A percentile compares a stretch with the other conserved stretches of the same genome.
Conservation (phyloP, 495 filamentous ascomycete genomes). For the Emericellopsis terricola region DNA sequence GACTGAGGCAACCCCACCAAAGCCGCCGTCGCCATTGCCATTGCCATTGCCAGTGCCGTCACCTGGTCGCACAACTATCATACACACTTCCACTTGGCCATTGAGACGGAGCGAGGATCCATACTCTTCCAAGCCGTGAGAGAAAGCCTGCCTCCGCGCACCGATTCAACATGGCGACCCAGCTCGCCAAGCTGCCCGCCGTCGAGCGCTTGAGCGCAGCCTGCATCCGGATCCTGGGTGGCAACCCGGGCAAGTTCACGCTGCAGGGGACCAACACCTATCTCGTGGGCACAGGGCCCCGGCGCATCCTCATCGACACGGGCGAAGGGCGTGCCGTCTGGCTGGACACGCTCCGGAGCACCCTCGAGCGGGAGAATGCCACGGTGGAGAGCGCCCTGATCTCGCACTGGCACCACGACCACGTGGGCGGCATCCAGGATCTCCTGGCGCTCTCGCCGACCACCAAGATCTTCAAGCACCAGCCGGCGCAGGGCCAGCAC, state of each 20-base stretch:
- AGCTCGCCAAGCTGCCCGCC: constrained; percentile 9
- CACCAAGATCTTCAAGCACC: constrained; percentile 27
- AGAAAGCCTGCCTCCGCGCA: too few relatives aligned
- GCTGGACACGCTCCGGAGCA: constrained; percentile 28
- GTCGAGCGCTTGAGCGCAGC: constrained; percentile 21
- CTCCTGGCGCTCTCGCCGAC: constrained; percentile 36
- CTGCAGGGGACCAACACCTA: constrained; percentile 53
- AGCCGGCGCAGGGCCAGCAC: constrained; percentile 24
- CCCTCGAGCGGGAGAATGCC: constrained; percentile 39
- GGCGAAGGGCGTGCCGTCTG: constrained; percentile 39
- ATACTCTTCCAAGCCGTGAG: too few relatives aligned
- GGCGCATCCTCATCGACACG: constrained; percentile 53
- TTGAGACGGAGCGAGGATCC: too few relatives aligned
- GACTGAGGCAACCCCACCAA: too few relatives aligned
- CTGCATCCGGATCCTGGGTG: constrained; percentile 21
- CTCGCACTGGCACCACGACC: constrained; percentile 73
- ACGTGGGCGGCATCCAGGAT: constrained; percentile 50
- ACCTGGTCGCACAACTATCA: too few relatives aligned
- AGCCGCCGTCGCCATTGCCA: too few relatives aligned
- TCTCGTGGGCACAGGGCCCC: constrained; percentile 41
- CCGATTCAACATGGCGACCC: constrained; percentile 1
- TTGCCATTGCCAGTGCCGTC: too few relatives aligned
- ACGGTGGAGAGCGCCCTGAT: constrained; percentile 43
- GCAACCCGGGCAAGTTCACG: constrained; percentile 18
- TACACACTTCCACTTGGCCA: too few relatives aligned